A percentile compares a stretch with the other conserved stretches of the same genome.
phyloP scores from a whole-genome alignment of 805 yeast genomes.

The Candida rishiriensis region DNA sequence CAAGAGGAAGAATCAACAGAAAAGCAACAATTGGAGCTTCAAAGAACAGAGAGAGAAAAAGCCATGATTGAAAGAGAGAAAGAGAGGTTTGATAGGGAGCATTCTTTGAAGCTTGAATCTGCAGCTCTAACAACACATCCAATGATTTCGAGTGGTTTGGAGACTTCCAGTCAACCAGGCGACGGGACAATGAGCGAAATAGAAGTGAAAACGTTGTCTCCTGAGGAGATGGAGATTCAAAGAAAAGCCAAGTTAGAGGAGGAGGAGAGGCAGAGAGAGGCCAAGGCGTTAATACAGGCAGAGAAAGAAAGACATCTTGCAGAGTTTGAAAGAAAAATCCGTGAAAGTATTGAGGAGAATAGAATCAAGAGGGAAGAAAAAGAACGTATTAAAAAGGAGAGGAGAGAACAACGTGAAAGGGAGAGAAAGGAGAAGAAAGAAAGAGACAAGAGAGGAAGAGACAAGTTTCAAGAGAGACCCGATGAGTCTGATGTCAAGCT shows the following conservation, averaged over 20 bases:
- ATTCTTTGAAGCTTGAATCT: no score
- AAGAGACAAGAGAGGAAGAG: constrained; percentile 16
- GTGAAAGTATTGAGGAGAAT: constrained; percentile 11
- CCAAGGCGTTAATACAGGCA: constrained; percentile 5
- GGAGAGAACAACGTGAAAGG: constrained; percentile 13
- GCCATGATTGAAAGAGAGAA: constrained; percentile 12
- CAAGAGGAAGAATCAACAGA: constrained; percentile 17
- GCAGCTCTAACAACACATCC: no score
- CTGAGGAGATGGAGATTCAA: no score
- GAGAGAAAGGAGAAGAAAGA: constrained; percentile 12
- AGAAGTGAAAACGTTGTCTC: no score
- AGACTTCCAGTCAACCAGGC: no score
- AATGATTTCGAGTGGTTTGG: no score
- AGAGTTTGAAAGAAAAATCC: neutral
- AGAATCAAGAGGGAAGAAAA: constrained; percentile 5
- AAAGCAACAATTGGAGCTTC: constrained; percentile 15
- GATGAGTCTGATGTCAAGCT: constrained; percentile 49
- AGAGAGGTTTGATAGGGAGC: constrained; percentile 3
- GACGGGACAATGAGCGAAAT: no score
- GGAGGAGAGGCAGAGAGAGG: no score
- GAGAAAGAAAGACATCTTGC: constrained; percentile 11
- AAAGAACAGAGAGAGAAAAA: constrained; percentile 10
- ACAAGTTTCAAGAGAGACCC: constrained; percentile 3
- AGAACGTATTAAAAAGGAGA: constrained; percentile 2
- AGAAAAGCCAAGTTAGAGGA: no score